A percentile compares a stretch with the other conserved stretches of the same genome.
Conservation (phyloP, 2,329 filamentous ascomycete species). For the Nigrospora oryzae region DNA sequence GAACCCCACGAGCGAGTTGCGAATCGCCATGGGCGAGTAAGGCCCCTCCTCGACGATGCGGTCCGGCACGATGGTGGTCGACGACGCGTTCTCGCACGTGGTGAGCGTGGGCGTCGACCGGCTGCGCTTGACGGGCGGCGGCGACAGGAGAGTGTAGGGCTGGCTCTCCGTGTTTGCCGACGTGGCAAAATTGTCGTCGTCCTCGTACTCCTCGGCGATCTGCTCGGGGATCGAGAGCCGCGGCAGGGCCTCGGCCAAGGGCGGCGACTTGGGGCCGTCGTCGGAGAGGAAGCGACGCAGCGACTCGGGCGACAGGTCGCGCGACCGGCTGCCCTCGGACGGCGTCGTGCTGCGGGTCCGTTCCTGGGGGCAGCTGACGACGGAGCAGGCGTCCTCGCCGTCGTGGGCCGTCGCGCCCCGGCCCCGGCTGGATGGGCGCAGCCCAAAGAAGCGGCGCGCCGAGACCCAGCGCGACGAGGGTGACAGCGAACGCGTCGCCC, state of each 20-base stretch:
- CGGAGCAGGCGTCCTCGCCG: slow-evolving; percentile 5
- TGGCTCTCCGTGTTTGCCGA: slow-evolving; percentile 36
- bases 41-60: slow-evolving; percentile 7
- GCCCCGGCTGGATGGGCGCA: slow-evolving; percentile 25
- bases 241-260: slow-evolving; percentile 21
- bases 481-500: slow-evolving; percentile 36
- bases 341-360: slow-evolving; percentile 23
- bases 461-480: slow-evolving; percentile 41
- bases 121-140: slow-evolving; percentile 39
- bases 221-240: slow-evolving; percentile 34
- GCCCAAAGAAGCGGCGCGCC: slow-evolving; percentile 40
- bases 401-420: slow-evolving; percentile 20
- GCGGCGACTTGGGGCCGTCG: slow-evolving; percentile 26
- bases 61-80: slow-evolving; percentile 9
- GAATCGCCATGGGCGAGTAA: slow-evolving; percentile 4
- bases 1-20: slow-evolving; percentile 3
- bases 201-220: slow-evolving; percentile 42
- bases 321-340: slow-evolving; percentile 33
- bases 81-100: slow-evolving; percentile 8
- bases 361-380: slow-evolving; percentile 14
- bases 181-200: slow-evolving; percentile 56
- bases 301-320: slow-evolving; percentile 49
- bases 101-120: slow-evolving; percentile 17
- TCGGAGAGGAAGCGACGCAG: slow-evolving; percentile 42
- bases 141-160: slow-evolving; percentile 40